These are phyloP conservation scores for Termitomyces sp. DNA, from an alignment of 1,284 basidiomycete genomes.

Conservation along the genomic window DNA sequence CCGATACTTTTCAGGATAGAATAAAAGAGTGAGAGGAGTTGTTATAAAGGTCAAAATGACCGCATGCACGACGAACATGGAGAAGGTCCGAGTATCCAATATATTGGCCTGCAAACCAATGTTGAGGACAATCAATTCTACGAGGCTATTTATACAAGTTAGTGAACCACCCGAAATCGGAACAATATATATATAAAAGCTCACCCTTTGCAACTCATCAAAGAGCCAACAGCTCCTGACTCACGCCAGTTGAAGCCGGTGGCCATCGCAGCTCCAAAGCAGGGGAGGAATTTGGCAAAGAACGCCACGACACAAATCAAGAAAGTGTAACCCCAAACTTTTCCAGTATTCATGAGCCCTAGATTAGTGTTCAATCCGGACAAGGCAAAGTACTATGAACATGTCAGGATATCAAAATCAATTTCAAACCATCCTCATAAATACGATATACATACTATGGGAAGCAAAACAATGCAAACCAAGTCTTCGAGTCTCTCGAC, in stretches of 20 bases:
- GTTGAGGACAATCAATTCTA: conserved; percentile 90
- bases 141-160: conserved; percentile 44
- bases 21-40: conserved; percentile 72
- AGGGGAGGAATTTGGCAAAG: conserved; percentile 71
- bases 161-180: neutral
- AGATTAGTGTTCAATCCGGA: conserved; percentile 85
- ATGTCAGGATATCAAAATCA: neutral
- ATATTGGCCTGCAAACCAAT: conserved; percentile 81
- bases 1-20: conserved; percentile 66
- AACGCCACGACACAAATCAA: conserved; percentile 81
- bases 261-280: conserved; percentile 57
- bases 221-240: conserved; percentile 78
- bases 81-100: conserved; percentile 67
- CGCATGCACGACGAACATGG: conserved; percentile 90
- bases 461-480: conserved; percentile 70
- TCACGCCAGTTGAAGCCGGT: conserved; percentile 76
- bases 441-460: conserved; percentile 53
- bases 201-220: conserved; percentile 94
- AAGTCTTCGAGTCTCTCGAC: conserved; percentile 79
- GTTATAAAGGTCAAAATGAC: conserved; percentile 83
- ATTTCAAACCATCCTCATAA: neutral
- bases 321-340: conserved; percentile 85
- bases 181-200: conserved; percentile 18
- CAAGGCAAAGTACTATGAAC: conserved; percentile 48
- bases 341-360: conserved; percentile 66